These are phyloP conservation scores for Colletotrichum graminicola DNA, from an alignment of 2,329 filamentous ascomycete genomes.

Conservation along the genomic window DNA sequence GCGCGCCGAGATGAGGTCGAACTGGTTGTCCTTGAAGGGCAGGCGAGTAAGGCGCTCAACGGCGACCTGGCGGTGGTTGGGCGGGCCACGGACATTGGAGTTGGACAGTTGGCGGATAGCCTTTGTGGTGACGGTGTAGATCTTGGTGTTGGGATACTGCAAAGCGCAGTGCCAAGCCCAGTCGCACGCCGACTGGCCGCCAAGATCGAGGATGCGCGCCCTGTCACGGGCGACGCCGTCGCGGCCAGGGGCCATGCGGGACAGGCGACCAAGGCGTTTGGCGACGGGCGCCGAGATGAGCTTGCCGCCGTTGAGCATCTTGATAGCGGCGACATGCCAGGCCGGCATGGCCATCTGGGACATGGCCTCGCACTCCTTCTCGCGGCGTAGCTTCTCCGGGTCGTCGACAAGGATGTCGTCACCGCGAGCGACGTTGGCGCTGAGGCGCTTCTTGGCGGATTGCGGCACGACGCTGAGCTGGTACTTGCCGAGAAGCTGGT, in stretches of 20 bases:
- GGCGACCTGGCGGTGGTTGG: slow-evolving; percentile 87
- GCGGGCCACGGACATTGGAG: slow-evolving; percentile 82
- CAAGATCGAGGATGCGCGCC: slow-evolving; percentile 84
- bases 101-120: slow-evolving; percentile 77
- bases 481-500: slow-evolving; percentile 87
- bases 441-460: slow-evolving; percentile 79
- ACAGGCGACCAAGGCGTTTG: slow-evolving; percentile 70
- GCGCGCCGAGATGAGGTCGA: slow-evolving; percentile 91
- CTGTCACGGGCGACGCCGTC: slow-evolving; percentile 63
- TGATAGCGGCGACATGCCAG: slow-evolving; percentile 73
- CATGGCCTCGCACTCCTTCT: slow-evolving; percentile 85
- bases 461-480: slow-evolving; percentile 78
- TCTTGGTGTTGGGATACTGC: slow-evolving; percentile 85
- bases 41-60: slow-evolving; percentile 83
- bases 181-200: slow-evolving; percentile 85
- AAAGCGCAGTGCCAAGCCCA: slow-evolving; percentile 96
- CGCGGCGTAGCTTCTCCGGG: slow-evolving; percentile 71
- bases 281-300: slow-evolving; percentile 74
- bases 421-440: slow-evolving; percentile 78
- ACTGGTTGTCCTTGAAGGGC: slow-evolving; percentile 87
- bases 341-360: slow-evolving; percentile 74
- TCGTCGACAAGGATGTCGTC: slow-evolving; percentile 75
- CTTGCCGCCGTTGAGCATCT: slow-evolving; percentile 72
- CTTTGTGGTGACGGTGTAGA: slow-evolving; percentile 89
- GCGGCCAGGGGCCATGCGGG: slow-evolving; percentile 59